Evolutionary conservation across 2,329 filamentous ascomycete species (phyloP), one percentile per base, ranked within the genome.

Genomic region (Purpureocillium takamizusanense): DNA sequence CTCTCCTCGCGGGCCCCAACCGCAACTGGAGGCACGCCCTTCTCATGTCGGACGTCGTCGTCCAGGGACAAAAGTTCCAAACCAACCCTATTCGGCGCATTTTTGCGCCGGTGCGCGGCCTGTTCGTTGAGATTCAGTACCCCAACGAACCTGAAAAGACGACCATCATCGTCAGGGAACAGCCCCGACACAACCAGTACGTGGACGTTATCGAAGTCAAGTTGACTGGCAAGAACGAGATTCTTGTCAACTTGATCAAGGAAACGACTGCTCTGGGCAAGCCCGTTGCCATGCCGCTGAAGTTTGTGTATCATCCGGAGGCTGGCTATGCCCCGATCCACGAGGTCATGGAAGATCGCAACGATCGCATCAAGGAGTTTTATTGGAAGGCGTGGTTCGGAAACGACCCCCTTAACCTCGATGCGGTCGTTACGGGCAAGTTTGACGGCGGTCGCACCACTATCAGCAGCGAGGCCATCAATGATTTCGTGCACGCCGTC

Each of bases 371-470:
- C 72, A 98, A 98, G 72, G 86, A 95, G 63, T 98, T 98, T 62
- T 98, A 98, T 74, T 98, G 94, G 80, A 81, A 82, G 51, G 82
- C 94, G 48, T 98, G 92, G 92, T 98, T 98, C 52, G 92, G 88
- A 31, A 76, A 89, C 43, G 89, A 95, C 54, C 65, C 74, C 32
- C 74, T 94, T 36, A 82, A 94, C 39, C 85, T 95, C 39, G 83
- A 95, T 52, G 82, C 84, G 13, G 73, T 86, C 28, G 85, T 95
- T 37, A 89, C 86, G 6, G 83, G 86, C 56, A 81, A 80, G 50
- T 98, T 98, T 56, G 86, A 92, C 49, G 92, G 92, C 56, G 92
- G 92, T 47, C 81, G 81, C 50, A 78, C 87, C 5, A 87, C 77
- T 18, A 89, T 98, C 49, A 95, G 87, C 4, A 81, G 83, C 42